Percentiles rank a stretch among this genome's conserved stretches.
Conservation (phyloP, 371 early-diverging fungal species). For the Mucor velutinosus region DNA sequence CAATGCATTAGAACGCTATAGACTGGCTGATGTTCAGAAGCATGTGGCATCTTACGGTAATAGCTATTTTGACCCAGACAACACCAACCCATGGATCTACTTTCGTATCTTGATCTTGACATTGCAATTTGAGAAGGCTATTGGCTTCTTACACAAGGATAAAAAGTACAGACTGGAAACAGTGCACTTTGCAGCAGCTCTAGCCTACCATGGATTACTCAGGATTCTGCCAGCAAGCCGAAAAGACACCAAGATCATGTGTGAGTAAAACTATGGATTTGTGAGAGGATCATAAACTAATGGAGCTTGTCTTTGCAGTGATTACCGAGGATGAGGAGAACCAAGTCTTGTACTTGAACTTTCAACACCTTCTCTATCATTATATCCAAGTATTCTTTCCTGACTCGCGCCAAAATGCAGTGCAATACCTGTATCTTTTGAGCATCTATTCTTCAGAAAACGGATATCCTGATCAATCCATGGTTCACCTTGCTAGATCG, state of each 20-base stretch:
- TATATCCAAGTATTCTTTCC: constrained; percentile 56
- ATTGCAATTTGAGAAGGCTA: constrained; percentile 84
- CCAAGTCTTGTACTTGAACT: constrained; percentile 48
- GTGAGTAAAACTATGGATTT: constrained; percentile 23
- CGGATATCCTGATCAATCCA: constrained; percentile 34
- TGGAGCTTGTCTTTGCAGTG: not conserved
- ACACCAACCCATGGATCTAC: constrained; percentile 72
- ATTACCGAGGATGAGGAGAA: constrained; percentile 5
- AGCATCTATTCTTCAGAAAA: constrained; percentile 53
- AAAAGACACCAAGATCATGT: constrained; percentile 15
- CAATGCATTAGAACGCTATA: constrained; percentile 58
- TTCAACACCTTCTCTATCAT: constrained; percentile 62
- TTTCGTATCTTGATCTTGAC: constrained; percentile 77
- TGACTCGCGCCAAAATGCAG: constrained; percentile 57
- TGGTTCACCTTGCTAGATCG: constrained; percentile 43
- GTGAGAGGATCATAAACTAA: not conserved
- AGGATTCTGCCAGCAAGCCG: constrained; percentile 24
- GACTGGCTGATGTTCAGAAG: constrained; percentile 70
- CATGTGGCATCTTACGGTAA: constrained; percentile 61
- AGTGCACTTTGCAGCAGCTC: constrained; percentile 86
- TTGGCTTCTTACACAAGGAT: constrained; percentile 62
- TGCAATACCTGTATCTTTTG: constrained; percentile 70
- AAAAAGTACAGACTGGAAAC: constrained; percentile 71
- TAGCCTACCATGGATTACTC: constrained; percentile 79
- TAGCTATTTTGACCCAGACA: constrained; percentile 66